Conservation (phyloP, 2,329 filamentous ascomycete species). For the Drechslerella dactyloides region DNA sequence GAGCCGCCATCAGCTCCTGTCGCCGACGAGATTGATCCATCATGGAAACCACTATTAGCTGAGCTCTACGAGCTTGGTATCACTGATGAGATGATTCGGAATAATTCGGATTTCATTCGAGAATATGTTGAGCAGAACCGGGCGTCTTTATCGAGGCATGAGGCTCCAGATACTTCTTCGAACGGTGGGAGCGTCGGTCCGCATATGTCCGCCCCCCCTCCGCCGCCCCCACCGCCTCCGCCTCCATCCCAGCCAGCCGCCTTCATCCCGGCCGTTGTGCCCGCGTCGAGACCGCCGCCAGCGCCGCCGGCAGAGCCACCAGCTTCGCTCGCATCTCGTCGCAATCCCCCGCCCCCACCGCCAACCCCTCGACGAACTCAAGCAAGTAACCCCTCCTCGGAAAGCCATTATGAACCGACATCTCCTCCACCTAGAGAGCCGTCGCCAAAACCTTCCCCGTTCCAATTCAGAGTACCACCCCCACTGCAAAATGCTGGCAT, state of each 20-base stretch:
- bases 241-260: slow-evolving; percentile 59
- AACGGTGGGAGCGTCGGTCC: slow-evolving; percentile 4
- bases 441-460: slow-evolving; percentile 57
- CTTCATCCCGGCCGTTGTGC: slow-evolving; percentile 62
- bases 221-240: slow-evolving; percentile 59
- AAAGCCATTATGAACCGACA: slow-evolving; percentile 19
- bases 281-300: slow-evolving; percentile 75
- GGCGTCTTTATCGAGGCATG: slow-evolving; percentile 54
- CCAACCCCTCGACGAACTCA: slow-evolving; percentile 31
- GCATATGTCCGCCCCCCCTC: slow-evolving; percentile 48
- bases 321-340: slow-evolving; percentile 14
- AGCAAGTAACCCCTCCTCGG: slow-evolving; percentile 2
- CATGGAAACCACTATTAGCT: slow-evolving; percentile 67
- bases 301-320: slow-evolving; percentile 64
- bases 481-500: slow-evolving; percentile 89
- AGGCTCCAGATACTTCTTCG: slow-evolving; percentile 31
- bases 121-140: slow-evolving; percentile 68
- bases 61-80: slow-evolving; percentile 71
- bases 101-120: slow-evolving; percentile 73
- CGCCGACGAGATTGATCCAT: slow-evolving; percentile 69
- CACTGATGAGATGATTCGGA: slow-evolving; percentile 71
- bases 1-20: slow-evolving; percentile 58
- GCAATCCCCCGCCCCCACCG: slow-evolving; percentile 34
- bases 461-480: slow-evolving; percentile 82
- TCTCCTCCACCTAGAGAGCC: slow-evolving; percentile 26